phyloP scores from a whole-genome alignment of 2,329 filamentous ascomycete genomes.

The Aspergillus tamarii region DNA sequence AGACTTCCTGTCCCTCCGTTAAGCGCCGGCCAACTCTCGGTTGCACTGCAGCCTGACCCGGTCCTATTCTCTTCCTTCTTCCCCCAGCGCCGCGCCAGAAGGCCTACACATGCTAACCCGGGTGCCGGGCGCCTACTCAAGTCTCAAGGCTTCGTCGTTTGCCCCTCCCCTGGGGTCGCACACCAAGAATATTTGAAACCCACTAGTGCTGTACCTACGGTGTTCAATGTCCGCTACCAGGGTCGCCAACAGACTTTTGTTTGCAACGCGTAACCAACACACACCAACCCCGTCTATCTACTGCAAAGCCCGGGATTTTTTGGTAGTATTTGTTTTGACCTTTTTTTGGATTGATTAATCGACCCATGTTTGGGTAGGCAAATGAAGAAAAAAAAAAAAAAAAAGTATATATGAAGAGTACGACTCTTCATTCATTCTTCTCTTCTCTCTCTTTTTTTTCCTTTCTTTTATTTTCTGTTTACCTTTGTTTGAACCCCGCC shows the following conservation, averaged over 20 bases:
- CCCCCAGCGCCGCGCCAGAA: neutral
- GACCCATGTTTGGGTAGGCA: neutral
- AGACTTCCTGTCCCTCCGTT: neutral
- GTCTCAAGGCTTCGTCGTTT: neutral
- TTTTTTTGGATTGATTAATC: neutral
- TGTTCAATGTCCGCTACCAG: neutral
- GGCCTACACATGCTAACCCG: neutral
- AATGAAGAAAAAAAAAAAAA: neutral
- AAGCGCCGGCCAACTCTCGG: constrained; percentile 4
- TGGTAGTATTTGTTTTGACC: neutral
- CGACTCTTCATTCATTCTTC: neutral
- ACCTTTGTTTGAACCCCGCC: neutral
- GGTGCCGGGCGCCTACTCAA: neutral
- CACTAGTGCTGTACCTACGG: constrained; percentile 7
- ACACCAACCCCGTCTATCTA: neutral
- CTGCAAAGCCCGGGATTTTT: neutral
- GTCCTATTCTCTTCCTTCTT: neutral
- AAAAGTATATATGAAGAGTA: neutral
- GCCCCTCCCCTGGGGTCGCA: constrained; percentile 2
- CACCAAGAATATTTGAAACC: constrained; percentile 6
- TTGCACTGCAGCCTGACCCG: constrained; percentile 1
- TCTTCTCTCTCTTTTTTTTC: neutral
- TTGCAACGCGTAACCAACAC: neutral
- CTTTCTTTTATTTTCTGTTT: neutral
- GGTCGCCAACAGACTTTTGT: neutral